Base-by-base conservation (phyloP, 306 rosid genomes). In the Crotalaria pallida region DNA sequence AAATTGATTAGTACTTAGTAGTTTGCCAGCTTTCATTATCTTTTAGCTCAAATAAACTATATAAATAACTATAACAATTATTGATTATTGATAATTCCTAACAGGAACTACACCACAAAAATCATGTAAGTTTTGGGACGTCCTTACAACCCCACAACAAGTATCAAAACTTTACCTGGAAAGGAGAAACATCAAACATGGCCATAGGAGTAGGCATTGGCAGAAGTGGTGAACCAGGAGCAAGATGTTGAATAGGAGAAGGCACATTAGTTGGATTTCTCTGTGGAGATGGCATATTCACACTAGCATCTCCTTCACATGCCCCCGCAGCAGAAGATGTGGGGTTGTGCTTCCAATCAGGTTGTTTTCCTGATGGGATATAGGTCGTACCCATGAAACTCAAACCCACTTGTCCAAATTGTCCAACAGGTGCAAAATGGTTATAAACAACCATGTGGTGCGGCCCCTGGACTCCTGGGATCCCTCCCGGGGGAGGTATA, bases 371-470 rank as follows among this genome's bases (percentile, higher is more conserved):
- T 26, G 97, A 88, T 23, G 98, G 96, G 45, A 94, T 94, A 78
- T 94, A 94, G 4, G 96, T 80, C 45, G 98, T 53, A 24, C 98
- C 98, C 98, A 93, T 90, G 92, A 93, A 93, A 84, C 98, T 90
- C 89, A 93, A 76, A 34, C 98, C 98, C 55, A 90, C 97, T 77
- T 93, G 98, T 65, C 98, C 98, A 84, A 77, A 93, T 75, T 93
- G 98, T 61, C 96, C 96, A 36, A 94, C 96, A 57, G 98, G 98
- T 22, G 98, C 90, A 77, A 94, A 94, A 81, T 94, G 98, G 76
- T 90, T 94, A 81, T 94, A 94, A 41, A 94, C 98, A 81, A 90
- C 92, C 98, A 94, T 90, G 85, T 94, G 98, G 1, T 97, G 96
- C 0, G 98, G 92, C 43, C 96, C 98, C 77, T 90, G 98, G 79